Evolutionary conservation across 192 early-diverging fungal genomes (phyloP).

Genomic region (Allomyces arbusculus): DNA sequence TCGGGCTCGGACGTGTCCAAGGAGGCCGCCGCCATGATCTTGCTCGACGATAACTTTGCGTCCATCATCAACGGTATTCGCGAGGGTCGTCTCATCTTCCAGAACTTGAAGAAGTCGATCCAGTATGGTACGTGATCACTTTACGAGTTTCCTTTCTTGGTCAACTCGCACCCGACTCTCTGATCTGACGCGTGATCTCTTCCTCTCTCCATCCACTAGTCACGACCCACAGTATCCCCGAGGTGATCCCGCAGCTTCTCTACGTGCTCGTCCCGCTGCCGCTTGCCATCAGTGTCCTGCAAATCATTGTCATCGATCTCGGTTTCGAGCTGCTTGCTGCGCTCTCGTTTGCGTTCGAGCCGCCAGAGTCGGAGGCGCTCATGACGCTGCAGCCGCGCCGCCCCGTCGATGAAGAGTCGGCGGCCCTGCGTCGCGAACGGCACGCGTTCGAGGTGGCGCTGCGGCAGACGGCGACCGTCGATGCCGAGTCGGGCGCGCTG

Average conservation of each 20-base stretch:
- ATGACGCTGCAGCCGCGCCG: slow-evolving; percentile 82
- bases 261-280: slow-evolving; percentile 76
- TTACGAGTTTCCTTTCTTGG: too few relatives aligned
- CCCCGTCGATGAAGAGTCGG: slow-evolving; percentile 58
- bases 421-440: slow-evolving; percentile 39
- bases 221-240: slow-evolving; percentile 70
- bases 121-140: slow-evolving; percentile 39
- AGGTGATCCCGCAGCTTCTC: slow-evolving; percentile 68
- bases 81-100: slow-evolving; percentile 87
- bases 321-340: slow-evolving; percentile 85
- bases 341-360: slow-evolving; percentile 80
- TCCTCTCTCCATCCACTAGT: slow-evolving; percentile 10
- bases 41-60: slow-evolving; percentile 97
- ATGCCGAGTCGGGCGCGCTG: slow-evolving; percentile 14
- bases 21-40: slow-evolving; percentile 89
- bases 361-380: slow-evolving; percentile 52
- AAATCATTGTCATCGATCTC: slow-evolving; percentile 79
- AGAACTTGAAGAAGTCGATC: slow-evolving; percentile 87
- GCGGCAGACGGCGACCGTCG: slow-evolving; percentile 4
- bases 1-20: slow-evolving; percentile 67
- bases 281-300: slow-evolving; percentile 53
- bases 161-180: too few relatives aligned
- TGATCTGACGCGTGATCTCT: too few relatives aligned
- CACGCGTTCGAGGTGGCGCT: slow-evolving; percentile 16
- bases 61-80: slow-evolving; percentile 78